Base-by-base conservation (phyloP, 805 yeast genomes). In the Cyberlindnera euphorbiiphila region DNA sequence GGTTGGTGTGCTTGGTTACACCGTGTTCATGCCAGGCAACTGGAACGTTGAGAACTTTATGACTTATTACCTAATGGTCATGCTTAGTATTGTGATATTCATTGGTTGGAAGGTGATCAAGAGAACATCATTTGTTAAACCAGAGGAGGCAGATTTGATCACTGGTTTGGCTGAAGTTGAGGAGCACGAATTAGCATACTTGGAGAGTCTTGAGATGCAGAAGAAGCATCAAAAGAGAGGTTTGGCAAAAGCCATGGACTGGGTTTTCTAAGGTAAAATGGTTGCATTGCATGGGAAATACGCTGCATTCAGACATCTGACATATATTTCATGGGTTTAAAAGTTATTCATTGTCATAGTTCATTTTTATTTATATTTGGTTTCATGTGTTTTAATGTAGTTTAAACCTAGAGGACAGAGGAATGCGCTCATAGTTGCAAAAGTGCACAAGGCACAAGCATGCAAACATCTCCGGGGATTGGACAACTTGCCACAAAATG, bases 1-100 rank as follows among this genome's bases (percentile, higher is more conserved):
- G 85, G 57, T 75, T 45, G 60, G 75, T 49, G 60, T 75, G 18
- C 73, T 76, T 37, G 95, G 95, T 8, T 86, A 83, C 62, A 65
- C 76, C 4, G 81, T 76, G 1, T 85, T 86, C 61, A 58, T 81
- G 45, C 80, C 81, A n/a, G 85, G 82, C 11, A 50, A 62, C 34
- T 85, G 91, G 87, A 56, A 66, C n/a, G 69, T 70, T 18, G 69
- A 76, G 45, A 64, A 69, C 18, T 85, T 86, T 61, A 65, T 84
- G 51, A 82, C 77, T 57, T 74, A 72, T 51, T 86, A 86, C 56
- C 66, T 86, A 48, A 83, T 84, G 87, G 68, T 82, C 9, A 80
- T 84, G 37, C 50, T 78, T 31, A 69, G 68, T 36, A 54, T 76
- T 22, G 67, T 49, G 3, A 59, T 75, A 7, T 78, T 60, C 45